Evolutionary conservation across 2,329 filamentous ascomycete genomes (phyloP), one percentile per base, ranked within the genome.

Genomic region (Xylaria sp.): DNA sequence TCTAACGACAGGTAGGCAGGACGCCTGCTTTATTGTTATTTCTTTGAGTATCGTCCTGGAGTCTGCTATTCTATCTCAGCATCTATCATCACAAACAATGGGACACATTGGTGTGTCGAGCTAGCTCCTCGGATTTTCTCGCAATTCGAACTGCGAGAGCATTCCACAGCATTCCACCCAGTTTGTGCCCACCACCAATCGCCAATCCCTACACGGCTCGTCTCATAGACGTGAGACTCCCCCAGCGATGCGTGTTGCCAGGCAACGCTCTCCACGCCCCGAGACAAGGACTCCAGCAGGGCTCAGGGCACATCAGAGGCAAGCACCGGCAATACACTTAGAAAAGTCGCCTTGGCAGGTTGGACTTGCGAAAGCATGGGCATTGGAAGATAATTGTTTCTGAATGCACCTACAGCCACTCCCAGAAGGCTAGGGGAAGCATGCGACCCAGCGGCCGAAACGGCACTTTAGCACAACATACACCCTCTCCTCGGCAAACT

Each of bases 401-500:
- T 6, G 21, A 32, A 17, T 24, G 21, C 32, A 7, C n/a, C 47
- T 42, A 36, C 42, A 54, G 42, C n/a, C 24, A 27, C 24, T 2
- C 24, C 24, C 24, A 27, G 24, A 27, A 27, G 24, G 4, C 24
- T 27, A 27, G 24, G 24, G 24, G 24, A 27, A 27, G 24, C 24
- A 27, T 42, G 39, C 39, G 39, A 17, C 39, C 39, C 39, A 4
- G 39, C 14, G 39, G 12, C 39, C 11, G 14, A 42, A 17, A 42
- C 39, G 39, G 39, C 39, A 42, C 39, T 2, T 17, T 4, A 42
- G 47, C 47, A 24, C 47, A 53, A 21, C 36, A 36, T 27, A 47
- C 9, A 9, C 14, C 24, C 17, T 48, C 30, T 39, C 21, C 53
- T 27, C 60, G 55, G 56, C 65, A 36, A 42, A 61, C 34, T 53